Percentiles rank a stretch among this genome's conserved stretches.
Evolutionary conservation across 495 filamentous ascomycete species (phyloP).

Genomic region (Recurvomyces mirabilis): DNA sequence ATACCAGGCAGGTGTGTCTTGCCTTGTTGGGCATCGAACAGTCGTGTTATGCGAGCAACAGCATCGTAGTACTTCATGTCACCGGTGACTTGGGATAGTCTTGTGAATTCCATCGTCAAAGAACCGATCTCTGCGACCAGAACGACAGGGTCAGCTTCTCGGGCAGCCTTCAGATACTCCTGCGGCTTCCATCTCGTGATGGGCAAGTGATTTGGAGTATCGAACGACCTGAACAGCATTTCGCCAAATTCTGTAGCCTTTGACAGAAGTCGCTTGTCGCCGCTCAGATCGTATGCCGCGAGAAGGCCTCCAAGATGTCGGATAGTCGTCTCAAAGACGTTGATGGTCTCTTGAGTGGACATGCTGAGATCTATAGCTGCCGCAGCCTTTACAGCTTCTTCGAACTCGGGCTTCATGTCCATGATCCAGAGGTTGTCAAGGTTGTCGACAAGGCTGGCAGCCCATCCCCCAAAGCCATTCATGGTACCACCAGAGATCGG

Average conservation of each 20-base stretch:
- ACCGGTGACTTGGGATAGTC: conserved; percentile 29
- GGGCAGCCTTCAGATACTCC: conserved; percentile 27
- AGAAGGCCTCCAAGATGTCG: conserved; percentile 31
- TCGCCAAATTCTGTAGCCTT: conserved; percentile 32
- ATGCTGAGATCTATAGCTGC: conserved; percentile 45
- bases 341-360: conserved; percentile 20
- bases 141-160: conserved; percentile 34
- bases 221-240: conserved; percentile 31
- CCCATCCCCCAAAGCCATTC: conserved; percentile 52
- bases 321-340: conserved; percentile 34
- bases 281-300: conserved; percentile 31
- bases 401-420: conserved; percentile 48
- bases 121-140: conserved; percentile 32
- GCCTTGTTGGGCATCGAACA: conserved; percentile 28
- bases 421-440: conserved; percentile 55
- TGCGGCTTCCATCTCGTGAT: conserved; percentile 43
- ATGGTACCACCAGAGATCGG: conserved; percentile 26
- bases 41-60: conserved; percentile 23
- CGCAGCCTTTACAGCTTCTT: conserved; percentile 44
- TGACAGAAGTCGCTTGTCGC: conserved; percentile 21
- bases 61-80: conserved; percentile 31
- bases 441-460: conserved; percentile 47
- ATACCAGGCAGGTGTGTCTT: conserved; percentile 30
- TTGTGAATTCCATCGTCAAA: conserved; percentile 30
- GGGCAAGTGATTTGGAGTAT: conserved; percentile 33